Percentiles rank a stretch among this genome's conserved stretches.
These are phyloP conservation scores for Chlorella sp. DNA, from an alignment of 139 green algal species.

Conservation along the genomic window DNA sequence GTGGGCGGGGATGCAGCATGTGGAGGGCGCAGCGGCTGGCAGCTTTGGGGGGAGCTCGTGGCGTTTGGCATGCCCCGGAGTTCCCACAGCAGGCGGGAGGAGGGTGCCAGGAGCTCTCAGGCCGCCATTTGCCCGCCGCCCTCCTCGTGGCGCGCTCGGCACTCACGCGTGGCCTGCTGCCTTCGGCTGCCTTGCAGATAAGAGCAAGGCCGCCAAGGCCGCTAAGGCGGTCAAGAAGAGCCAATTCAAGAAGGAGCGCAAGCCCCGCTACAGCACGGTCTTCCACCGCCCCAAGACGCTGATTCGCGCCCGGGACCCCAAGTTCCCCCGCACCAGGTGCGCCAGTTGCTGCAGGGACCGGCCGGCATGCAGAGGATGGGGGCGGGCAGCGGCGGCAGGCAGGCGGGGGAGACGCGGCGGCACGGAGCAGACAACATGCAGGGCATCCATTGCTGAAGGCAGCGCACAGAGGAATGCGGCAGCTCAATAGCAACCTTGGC, in stretches of 20 bases:
- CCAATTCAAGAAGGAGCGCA: slow-evolving; percentile 79
- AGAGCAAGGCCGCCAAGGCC: slow-evolving; percentile 77
- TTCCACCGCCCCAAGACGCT: slow-evolving; percentile 97
- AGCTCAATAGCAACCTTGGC: neutral
- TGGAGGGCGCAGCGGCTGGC: too few relatives aligned
- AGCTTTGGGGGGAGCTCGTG: too few relatives aligned
- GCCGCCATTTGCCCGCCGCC: neutral
- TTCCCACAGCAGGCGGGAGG: too few relatives aligned
- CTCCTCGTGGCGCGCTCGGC: too few relatives aligned
- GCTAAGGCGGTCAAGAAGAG: slow-evolving; percentile 96
- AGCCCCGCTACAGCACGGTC: slow-evolving; percentile 80
- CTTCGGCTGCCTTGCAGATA: slow-evolving; percentile 26
- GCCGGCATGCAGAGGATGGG: neutral
- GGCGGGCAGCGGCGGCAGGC: neutral
- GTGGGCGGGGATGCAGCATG: too few relatives aligned
- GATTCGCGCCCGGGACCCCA: slow-evolving; percentile 80
- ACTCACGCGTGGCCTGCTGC: too few relatives aligned
- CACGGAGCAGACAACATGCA: too few relatives aligned
- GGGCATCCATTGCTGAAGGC: neutral
- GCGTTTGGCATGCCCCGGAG: too few relatives aligned
- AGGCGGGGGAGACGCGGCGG: neutral
- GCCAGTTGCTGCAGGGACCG: neutral
- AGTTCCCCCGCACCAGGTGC: slow-evolving; percentile 88
- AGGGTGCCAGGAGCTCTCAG: too few relatives aligned
- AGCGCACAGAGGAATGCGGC: neutral